Base-by-base conservation (phyloP, 495 filamentous ascomycete genomes). In the Talaromyces ruber region DNA sequence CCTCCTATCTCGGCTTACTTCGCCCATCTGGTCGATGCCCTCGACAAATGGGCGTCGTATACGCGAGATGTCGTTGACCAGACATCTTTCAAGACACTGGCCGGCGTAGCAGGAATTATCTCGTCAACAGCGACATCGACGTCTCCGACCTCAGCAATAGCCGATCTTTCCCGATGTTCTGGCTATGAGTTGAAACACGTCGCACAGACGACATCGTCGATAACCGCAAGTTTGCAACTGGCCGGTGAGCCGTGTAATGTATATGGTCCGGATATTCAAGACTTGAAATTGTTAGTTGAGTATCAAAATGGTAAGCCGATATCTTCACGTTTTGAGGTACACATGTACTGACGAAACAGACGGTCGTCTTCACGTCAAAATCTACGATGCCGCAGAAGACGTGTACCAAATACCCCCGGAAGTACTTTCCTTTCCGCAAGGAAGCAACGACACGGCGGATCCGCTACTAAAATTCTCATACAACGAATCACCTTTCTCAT, bases 361-460 rank as follows among this genome's bases (percentile, higher is more conserved):
- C 45, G 79, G 81, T 29, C 87, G 91, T 22, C 84, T 95, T 11
- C 91, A 94, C 71, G 88, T 95, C 64, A 86, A 89, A 68, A 93
- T 96, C 62, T 84, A 88, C 62, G 91, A 95, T 72, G 76, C 82
- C 18, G 84, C 80, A 18, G 84, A 90, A 58, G 77, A 83, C 51
- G 79, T 89, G 18, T 96, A 93, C 65, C 88, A 94, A 70, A 84
- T 96, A 22, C 90, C 91, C 12, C 81, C 86, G 21, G 82, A 79
- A 3, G 86, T 91, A 16, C 71, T 96, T 14, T 80, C 88, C 14
- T 84, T 89, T 1, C 88, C 90, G 0, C 61, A 63, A 6, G 58
- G 63, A 30, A 62, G 65, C 47, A 64, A 67, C n/a, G 61, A 67
- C 26, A 70, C 71, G n/a, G 26, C 21, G 12, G 37, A 50, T 56